Evolutionary conservation across 2,329 filamentous ascomycete genomes (phyloP), one percentile per base, ranked within the genome.

Genomic region (Bretziella fagacearum): DNA sequence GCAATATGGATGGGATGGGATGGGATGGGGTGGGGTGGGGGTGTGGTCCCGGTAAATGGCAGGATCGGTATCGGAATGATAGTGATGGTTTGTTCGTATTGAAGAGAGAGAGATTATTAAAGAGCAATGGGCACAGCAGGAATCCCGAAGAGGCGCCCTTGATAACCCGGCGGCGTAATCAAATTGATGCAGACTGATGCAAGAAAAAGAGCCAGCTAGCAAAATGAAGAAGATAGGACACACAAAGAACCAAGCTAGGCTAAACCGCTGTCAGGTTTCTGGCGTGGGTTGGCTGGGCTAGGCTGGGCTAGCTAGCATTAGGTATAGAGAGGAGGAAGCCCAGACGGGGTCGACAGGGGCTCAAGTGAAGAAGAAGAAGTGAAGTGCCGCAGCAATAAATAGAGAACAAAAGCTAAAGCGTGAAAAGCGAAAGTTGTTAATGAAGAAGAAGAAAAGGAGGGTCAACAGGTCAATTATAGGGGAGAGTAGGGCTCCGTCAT

Each of bases 321-420:
- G 33, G 17, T 36, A 36, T 30, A 15, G 33, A 7, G 33, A 39
- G 35, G 23, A 20, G n/a, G 35, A 20, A 39, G 35, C 18, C 7
- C 35, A 39, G 35, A 39, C 35, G 35, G 23, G 13, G 30, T 39
- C 23, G 35, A 39, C 35, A 39, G 35, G 35, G 35, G 35, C 35
- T 20, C 3, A 39, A 39, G 23, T n/a, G n/a, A 10, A 39, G 3
- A 15, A 7, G 15, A 36, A n/a, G n/a, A n/a, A n/a, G n/a, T n/a
- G n/a, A n/a, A n/a, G n/a, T n/a, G n/a, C n/a, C n/a, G n/a, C n/a
- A n/a, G n/a, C n/a, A n/a, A n/a, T n/a, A n/a, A n/a, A n/a, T n/a
- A n/a, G n/a, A n/a, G n/a, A n/a, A n/a, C n/a, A n/a, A n/a, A n/a
- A n/a, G n/a, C n/a, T n/a, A 23, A 39, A 10, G 35, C 18, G 17